phyloP scores from a whole-genome alignment of 345 rosid genomes.

The Hibiscus mutabilis region DNA sequence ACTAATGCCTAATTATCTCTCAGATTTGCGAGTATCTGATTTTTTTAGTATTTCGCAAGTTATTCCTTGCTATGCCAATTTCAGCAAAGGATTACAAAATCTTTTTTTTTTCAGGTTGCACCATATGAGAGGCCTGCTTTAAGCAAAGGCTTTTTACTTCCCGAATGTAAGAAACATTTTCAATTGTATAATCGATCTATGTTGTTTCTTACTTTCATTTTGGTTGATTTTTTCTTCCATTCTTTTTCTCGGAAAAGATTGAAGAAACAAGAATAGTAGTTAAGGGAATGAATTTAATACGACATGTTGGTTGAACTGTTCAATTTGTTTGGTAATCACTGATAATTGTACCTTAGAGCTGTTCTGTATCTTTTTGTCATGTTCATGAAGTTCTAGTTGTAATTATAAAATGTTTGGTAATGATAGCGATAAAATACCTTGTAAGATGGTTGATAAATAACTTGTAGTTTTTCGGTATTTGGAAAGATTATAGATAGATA shows the following conservation, averaged over 20 bases:
- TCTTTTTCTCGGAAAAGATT: not conserved
- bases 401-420: not conserved
- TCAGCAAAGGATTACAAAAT: not conserved
- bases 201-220: not conserved
- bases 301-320: not conserved
- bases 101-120: conserved; percentile 11
- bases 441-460: not conserved
- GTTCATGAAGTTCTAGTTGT: not conserved
- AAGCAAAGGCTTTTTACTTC: conserved; percentile 21
- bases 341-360: not conserved
- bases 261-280: not conserved
- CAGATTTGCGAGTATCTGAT: not conserved
- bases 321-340: not conserved
- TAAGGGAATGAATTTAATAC: not conserved
- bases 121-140: conserved; percentile 22
- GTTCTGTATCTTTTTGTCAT: not conserved
- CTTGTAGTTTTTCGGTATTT: not conserved
- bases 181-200: not conserved
- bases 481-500: not conserved
- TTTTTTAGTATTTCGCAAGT: no score
- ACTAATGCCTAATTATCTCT: not conserved
- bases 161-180: conserved; percentile 13
- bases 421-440: not conserved
- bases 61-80: not conserved
- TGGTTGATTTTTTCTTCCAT: not conserved